Base-by-base conservation (phyloP, 1,284 basidiomycete genomes). In the Rugosomyces carneus region DNA sequence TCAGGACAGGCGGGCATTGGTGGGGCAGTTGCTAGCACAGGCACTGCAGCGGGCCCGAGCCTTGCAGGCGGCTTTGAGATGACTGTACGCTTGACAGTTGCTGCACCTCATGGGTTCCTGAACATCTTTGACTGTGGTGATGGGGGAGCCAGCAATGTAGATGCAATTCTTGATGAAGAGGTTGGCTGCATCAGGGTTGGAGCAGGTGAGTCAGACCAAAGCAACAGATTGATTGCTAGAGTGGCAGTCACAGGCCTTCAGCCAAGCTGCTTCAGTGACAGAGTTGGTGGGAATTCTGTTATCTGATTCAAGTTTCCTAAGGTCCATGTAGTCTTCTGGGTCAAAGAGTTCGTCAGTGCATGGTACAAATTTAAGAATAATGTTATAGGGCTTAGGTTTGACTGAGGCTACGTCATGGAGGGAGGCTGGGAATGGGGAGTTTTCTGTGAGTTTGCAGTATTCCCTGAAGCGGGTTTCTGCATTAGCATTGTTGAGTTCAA, bases 331-430 rank as follows among this genome's bases (percentile, higher is more conserved):
- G 7, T 19, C 8, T 0, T 13, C 10, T 0, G 39, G 49, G 39
- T 47, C 18, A 19, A 44, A 44, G 15, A 1, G 21, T 5, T 26
- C 24, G 24, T 10, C 24, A 5, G 10, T 26, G 3, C 49, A 51
- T 2, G 45, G 39, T 0, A 47, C 23, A n/a, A 51, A 51, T 2
- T 20, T 38, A 15, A 44, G 9, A 11, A 51, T 40, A 0, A 51
- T 7, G 8, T 34, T 44, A 19, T 32, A 35, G 0, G 31, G 11
- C 9, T 47, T 47, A 2, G 31, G 1, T 16, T 38, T 38, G 1
- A 44, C 6, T 0, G 11, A 2, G 9, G 45, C 16, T 1, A 1
- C 0, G 1, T 42, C 42, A 5, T 44, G 21, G 13, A 36, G 37
- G n/a, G 0, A 2, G 1, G 16, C 7, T 13, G 23, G 40, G 19